These are phyloP conservation scores for Erythrophleum ivorense DNA, from an alignment of 331 rosid genomes.

Conservation along the genomic window DNA sequence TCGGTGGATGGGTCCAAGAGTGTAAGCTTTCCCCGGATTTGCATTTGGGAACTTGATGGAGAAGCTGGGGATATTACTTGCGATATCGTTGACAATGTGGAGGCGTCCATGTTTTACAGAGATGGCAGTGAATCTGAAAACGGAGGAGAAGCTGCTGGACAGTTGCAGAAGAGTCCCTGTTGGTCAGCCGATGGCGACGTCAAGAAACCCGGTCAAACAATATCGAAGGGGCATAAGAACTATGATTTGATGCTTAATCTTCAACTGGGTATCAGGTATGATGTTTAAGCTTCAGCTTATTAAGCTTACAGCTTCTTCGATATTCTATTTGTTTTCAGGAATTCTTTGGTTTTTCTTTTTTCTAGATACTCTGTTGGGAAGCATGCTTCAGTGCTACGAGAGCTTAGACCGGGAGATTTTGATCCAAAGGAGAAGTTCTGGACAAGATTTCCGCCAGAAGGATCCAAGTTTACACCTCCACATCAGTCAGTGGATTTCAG, in stretches of 20 bases:
- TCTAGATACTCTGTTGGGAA: constrained; percentile 56
- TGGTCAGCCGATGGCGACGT: constrained; percentile 48
- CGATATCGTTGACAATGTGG: constrained; percentile 49
- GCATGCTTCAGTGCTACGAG: constrained; percentile 48
- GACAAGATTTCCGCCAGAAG: constrained; percentile 62
- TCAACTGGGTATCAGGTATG: constrained; percentile 59
- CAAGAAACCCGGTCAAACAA: constrained; percentile 57
- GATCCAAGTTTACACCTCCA: constrained; percentile 53
- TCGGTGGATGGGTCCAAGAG: constrained; percentile 54
- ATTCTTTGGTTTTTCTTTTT: not conserved
- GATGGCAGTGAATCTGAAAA: constrained; percentile 50
- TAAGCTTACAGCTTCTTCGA: too few relatives aligned
- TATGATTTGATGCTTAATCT: constrained; percentile 60
- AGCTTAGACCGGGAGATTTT: constrained; percentile 54
- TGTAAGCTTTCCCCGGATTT: constrained; percentile 56
- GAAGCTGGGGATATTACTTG: constrained; percentile 72
- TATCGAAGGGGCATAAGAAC: constrained; percentile 60
- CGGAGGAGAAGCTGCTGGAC: constrained; percentile 33
- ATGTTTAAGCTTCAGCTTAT: too few relatives aligned
- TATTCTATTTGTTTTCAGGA: too few relatives aligned
- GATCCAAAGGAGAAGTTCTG: constrained; percentile 67
- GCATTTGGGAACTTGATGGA: constrained; percentile 67
- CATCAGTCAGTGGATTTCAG: constrained; percentile 59
- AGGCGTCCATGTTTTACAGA: constrained; percentile 56
- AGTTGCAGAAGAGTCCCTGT: constrained; percentile 46